Percentiles rank a stretch among this genome's conserved stretches.
Conservation (phyloP, 2,329 filamentous ascomycete genomes). For the Cercospora beticola region DNA sequence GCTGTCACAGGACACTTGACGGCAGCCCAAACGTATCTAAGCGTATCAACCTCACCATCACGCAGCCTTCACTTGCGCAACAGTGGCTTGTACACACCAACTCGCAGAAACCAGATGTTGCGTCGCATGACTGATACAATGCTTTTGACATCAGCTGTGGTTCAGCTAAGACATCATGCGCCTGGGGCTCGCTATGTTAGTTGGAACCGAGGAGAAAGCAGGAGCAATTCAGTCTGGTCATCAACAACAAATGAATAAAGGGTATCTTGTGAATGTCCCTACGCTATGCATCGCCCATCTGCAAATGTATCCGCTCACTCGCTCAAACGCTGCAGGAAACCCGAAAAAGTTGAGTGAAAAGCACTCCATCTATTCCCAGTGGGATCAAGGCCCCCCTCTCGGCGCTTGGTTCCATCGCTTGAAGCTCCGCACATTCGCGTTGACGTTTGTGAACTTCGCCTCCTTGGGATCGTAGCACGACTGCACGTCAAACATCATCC, state of each 20-base stretch:
- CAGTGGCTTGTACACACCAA: background rate
- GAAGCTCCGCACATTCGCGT: constrained; percentile 31
- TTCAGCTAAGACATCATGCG: background rate
- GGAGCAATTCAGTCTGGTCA: background rate
- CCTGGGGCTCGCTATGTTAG: background rate
- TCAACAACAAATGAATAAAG: constrained; percentile 6
- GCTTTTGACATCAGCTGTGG: background rate
- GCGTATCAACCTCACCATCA: background rate
- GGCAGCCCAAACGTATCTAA: background rate
- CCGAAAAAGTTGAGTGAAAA: background rate
- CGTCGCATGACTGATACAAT: background rate
- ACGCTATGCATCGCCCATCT: constrained; percentile 12
- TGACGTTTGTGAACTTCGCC: constrained; percentile 40
- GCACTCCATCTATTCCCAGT: background rate
- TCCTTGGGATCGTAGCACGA: constrained; percentile 48
- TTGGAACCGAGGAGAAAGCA: background rate
- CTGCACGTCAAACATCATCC: constrained; percentile 46
- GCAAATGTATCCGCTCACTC: constrained; percentile 5
- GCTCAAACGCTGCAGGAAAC: constrained; percentile 21
- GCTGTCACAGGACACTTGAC: background rate
- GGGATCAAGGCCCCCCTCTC: constrained; percentile 40
- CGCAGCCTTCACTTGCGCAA: background rate
- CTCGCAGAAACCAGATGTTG: background rate
- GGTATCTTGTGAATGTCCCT: background rate
- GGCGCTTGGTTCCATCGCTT: constrained; percentile 43